Evolutionary conservation across 78 protist species (phyloP), one percentile per base, ranked within the genome.

Genomic region (Speleostelium caveatum): DNA sequence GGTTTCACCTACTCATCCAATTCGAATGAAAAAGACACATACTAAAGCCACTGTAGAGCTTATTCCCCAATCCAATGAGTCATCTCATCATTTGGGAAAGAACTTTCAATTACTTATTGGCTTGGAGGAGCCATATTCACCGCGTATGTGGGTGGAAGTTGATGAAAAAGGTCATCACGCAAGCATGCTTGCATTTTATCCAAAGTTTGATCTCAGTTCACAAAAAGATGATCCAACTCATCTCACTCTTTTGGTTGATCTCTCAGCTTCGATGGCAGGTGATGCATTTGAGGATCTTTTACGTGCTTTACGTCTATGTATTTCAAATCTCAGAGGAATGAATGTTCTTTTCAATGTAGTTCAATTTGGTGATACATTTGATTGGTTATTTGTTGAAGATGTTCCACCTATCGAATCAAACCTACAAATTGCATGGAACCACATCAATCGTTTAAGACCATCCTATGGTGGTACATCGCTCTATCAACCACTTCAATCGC

Each of bases 101-200:
- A 96, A 97, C 59, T 87, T 95, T 26, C 92, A 87, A 49, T 53
- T 95, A 26, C 30, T 55, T 1, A 77, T 87, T 53, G 71, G 59
- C 17, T 36, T 79, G 26, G 93, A 71, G 32, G 74, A 77, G 14
- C 71, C 90, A 5, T 89, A 85, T 49, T 41, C 75, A 28, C 95
- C 95, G 2, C 24, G 95, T 35, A 86, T 94, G 86, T 90, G 95
- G 76, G 66, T 97, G 12, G 97, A 83, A 60, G 94, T 79, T 2
- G 78, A 73, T 53, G 74, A 41, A 7, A 87, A 73, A 49, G 92
- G 76, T 62, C 73, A 51, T 35, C 80, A 42, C 14, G 94, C 95
- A 38, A 36, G 63, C 51, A 86, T 87, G 94, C 63, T 83, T 51
- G 94, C 88, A 6, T 94, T 86, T 22, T 90, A 93, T 69, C 95